phyloP scores from a whole-genome alignment of 192 early-diverging fungal species.

The Chytriomyces confervae region DNA sequence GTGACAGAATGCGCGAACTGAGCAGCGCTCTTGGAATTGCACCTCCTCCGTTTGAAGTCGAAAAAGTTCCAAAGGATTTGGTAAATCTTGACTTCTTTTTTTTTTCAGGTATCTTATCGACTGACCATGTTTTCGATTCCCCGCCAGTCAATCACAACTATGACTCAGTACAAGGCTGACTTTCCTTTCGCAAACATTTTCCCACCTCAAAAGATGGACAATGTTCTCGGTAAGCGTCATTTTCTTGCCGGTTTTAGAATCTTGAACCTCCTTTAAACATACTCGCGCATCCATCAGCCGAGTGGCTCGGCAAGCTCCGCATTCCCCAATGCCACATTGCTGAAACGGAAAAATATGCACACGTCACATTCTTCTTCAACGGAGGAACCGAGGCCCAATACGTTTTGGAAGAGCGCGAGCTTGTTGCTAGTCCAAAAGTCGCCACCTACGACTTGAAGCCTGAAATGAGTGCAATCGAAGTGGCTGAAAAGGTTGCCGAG shows the following conservation, averaged over 20 bases:
- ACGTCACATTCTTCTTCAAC: conserved; percentile 99
- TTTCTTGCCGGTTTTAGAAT: too few species aligned
- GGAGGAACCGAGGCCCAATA: conserved; percentile 96
- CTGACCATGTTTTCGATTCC: too few species aligned
- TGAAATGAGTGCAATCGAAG: conserved; percentile 89
- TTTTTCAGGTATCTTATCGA: too few species aligned
- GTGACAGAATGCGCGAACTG: conserved; percentile 97
- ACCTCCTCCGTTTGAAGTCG: conserved; percentile 83
- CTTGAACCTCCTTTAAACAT: too few species aligned
- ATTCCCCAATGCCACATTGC: conserved; percentile 92
- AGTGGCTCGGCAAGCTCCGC: conserved; percentile 90
- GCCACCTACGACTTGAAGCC: conserved; percentile 98
- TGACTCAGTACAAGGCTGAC: conserved; percentile 98
- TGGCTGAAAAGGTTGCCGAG: conserved; percentile 90
- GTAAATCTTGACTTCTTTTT: conserved; percentile 44
- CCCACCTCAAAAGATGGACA: conserved; percentile 96
- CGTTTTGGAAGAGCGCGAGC: conserved; percentile 81
- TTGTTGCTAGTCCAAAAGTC: conserved; percentile 93
- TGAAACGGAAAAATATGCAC: conserved; percentile 99
- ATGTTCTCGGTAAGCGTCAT: conserved; percentile 67
- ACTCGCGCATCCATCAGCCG: conserved; percentile 54
- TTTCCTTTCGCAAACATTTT: conserved; percentile 96
- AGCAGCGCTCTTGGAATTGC: conserved; percentile 82
- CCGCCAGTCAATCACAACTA: conserved; percentile 74
- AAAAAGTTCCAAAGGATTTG: conserved; percentile 75